phyloP scores from a whole-genome alignment of 2,329 filamentous ascomycete genomes.

The Pseudogymnoascus sp. region DNA sequence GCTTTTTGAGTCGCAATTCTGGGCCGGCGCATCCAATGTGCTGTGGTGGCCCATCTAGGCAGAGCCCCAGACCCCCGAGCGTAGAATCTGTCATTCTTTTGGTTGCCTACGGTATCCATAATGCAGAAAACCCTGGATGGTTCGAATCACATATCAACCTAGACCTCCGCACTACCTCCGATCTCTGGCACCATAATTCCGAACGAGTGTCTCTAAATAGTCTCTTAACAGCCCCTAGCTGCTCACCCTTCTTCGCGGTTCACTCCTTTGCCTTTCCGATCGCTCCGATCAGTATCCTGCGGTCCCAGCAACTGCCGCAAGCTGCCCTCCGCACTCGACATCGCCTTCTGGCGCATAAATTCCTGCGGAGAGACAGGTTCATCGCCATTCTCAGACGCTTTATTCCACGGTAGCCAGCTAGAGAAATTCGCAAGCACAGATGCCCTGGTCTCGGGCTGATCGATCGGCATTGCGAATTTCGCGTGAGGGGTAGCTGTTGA shows the following conservation, averaged over 20 bases:
- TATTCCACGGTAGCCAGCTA: slow-evolving; percentile 26
- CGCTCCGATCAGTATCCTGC: slow-evolving; percentile 21
- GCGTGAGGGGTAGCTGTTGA: slow-evolving; percentile 13
- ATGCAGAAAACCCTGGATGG: background rate
- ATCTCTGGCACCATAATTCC: background rate
- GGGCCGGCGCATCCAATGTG: background rate
- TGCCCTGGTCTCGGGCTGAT: slow-evolving; percentile 22
- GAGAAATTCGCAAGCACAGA: slow-evolving; percentile 23
- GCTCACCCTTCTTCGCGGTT: slow-evolving; percentile 14
- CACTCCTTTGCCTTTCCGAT: slow-evolving; percentile 26
- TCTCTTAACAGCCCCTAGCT: background rate
- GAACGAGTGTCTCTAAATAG: background rate
- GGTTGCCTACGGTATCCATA: background rate
- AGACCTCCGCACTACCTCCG: background rate
- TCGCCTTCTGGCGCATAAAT: slow-evolving; percentile 21
- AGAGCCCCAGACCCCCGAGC: background rate
- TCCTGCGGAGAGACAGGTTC: background rate
- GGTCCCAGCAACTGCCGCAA: slow-evolving; percentile 43
- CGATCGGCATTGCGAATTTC: slow-evolving; percentile 15
- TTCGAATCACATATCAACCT: background rate
- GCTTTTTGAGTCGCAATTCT: background rate
- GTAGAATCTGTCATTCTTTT: background rate
- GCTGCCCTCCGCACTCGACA: slow-evolving; percentile 46
- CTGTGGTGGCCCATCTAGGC: background rate
- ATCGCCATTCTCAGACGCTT: slow-evolving; percentile 8